Base-by-base conservation (phyloP, 2,329 filamentous ascomycete genomes). In the Coniochaeta ligniaria region DNA sequence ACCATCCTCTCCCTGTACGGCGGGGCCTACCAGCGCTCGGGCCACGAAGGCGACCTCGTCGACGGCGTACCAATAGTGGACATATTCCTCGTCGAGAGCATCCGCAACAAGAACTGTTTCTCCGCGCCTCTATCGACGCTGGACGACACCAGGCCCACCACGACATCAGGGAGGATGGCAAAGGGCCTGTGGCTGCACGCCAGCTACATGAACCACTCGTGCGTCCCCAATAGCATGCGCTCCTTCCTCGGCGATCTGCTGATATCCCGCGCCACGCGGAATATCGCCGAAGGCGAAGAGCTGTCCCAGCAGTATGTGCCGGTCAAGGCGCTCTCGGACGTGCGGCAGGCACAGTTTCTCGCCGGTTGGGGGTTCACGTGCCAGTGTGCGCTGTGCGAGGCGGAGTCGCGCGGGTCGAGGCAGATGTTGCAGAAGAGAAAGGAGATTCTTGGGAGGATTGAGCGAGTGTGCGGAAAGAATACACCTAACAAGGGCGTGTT, bases 31-130 rank as follows among this genome's bases (percentile, higher is more conserved):
- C 66, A 68, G 58, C 66, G 68, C 1, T 67, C 61, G 2, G 72
- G 72, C 0, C 55, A 62, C 0, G 74, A 77, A 58, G 70, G 70
- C 1, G 64, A 66, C 1, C 55, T 73, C 1, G 68, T 75, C 1
- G 73, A 75, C 55, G 75, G 72, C 20, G 67, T 66, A 14, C 69
- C 69, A 1, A 67, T 76, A 6, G 64, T 77, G 6, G 75, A 78
- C 60, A 68, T 73, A 0, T 77, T 75, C 61, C 64, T 75, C 6
- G 67, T 74, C 59, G 75, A 77, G 66, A 70, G 70, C 7, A 73
- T 78, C 58, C 73, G 74, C n/a, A 69, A 71, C 54, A 76, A 73
- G 64, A 77, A 76, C 60, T 77, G 74, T 66, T 74, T 74, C 68
- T 72, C 69, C 60, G 65, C 67, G 22, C 72, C 72, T 1, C 65